Evolutionary conservation across 805 yeast genomes (phyloP), one percentile per base, ranked within the genome.

Genomic region (Candida incommunis): DNA sequence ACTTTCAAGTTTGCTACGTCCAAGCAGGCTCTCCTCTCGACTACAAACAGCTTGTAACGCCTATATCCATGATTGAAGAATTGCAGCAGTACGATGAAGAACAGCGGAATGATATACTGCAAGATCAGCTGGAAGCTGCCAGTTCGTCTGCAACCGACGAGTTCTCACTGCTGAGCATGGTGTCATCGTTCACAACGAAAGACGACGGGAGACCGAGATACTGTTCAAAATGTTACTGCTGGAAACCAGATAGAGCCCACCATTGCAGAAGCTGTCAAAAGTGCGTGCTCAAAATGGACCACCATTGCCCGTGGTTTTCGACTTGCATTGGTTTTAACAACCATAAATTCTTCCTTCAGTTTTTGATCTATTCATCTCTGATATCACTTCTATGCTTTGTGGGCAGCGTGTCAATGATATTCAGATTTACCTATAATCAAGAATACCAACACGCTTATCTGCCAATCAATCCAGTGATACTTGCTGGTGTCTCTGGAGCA

Each of bases 261-360:
- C 71, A 67, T 48, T 67, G 71, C 52, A 51, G 65, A 23, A 53
- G 59, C 31, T 68, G 71, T 53, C 49, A 58, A 22, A 46, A 49
- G 20, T 67, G 71, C 45, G 58, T 67, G 18, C 51, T 67, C 60
- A 69, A 50, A 71, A 81, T 61, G 85, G 88, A 46, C 69, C 82
- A 47, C 73, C 74, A 62, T 65, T 94, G 61, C 72, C 96, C 96
- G 0, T 90, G 97, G 97, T 86, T 87, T 61, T 80, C 94, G 1
- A 69, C 76, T 3, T 88, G 96, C 60, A 74, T 90, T 47, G 97
- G 97, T 0, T 81, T 75, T 62, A 65, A 65, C 23, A 90, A 90
- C 62, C 87, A 83, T 51, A 82, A 86, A 62, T 75, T 68, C 58
- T 90, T 88, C 56, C 59, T 85, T 23, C 95, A 86, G 58, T 82